Conservation (phyloP, 108 stramenopile species). For the Discostella stelligeroides region DNA sequence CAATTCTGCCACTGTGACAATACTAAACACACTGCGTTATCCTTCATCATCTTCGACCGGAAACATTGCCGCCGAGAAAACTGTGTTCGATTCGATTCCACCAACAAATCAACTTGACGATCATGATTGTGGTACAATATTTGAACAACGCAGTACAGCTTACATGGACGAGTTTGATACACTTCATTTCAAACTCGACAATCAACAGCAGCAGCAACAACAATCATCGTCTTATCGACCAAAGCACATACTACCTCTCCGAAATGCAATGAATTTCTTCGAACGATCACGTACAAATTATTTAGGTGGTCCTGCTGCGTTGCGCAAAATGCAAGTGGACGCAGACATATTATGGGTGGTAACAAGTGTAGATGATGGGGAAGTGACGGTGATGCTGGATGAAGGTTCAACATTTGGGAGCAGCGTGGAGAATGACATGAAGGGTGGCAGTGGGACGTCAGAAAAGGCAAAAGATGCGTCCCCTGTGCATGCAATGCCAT, state of each 20-base stretch:
- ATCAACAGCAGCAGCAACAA: background rate
- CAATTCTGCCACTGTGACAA: conserved; percentile 50
- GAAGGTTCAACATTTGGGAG: conserved; percentile 10
- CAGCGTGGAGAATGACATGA: conserved; percentile 3
- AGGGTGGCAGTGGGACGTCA: background rate
- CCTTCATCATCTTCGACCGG: background rate
- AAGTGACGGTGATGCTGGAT: conserved; percentile 19
- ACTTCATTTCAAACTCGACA: conserved; percentile 7
- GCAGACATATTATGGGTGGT: conserved; percentile 63
- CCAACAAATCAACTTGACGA: background rate
- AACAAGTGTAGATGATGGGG: conserved; percentile 52
- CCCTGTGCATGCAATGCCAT: background rate
- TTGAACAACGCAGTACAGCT: conserved; percentile 29
- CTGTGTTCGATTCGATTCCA: background rate
- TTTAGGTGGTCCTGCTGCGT: conserved; percentile 66
- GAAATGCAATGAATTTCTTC: conserved; percentile 67
- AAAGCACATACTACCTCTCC: conserved; percentile 45
- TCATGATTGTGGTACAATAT: conserved; percentile 9
- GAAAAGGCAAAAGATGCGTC: background rate
- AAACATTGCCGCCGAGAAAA: background rate
- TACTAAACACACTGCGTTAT: background rate
- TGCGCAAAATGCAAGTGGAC: conserved; percentile 58
- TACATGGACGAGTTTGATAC: conserved; percentile 74
- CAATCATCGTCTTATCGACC: background rate
- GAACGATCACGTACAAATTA: conserved; percentile 64